phyloP scores from a whole-genome alignment of 106 monocot species.

The Dioscorea alata region DNA sequence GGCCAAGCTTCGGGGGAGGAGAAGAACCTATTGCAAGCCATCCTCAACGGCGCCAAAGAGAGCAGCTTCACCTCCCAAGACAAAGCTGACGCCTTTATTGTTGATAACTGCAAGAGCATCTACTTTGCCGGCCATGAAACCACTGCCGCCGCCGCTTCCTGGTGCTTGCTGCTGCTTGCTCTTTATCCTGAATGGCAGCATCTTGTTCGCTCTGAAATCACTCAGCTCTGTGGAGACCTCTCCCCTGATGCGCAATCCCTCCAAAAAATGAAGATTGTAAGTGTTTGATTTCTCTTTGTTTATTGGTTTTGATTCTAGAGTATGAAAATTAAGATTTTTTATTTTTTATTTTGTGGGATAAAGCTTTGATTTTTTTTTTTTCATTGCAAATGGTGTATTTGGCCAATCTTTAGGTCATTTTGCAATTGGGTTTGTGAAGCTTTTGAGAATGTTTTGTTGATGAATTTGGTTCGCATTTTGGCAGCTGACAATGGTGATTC shows the following conservation, averaged over 20 bases:
- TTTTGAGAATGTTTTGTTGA: too few relatives aligned
- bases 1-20: not conserved
- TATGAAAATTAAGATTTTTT: too few relatives aligned
- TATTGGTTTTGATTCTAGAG: too few relatives aligned
- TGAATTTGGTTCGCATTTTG: not conserved
- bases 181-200: slow-evolving; percentile 56
- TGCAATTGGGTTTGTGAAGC: too few relatives aligned
- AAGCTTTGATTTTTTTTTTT: too few relatives aligned
- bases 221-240: slow-evolving; percentile 18
- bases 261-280: slow-evolving; percentile 57
- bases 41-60: slow-evolving; percentile 25
- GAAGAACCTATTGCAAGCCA: slow-evolving; percentile 35
- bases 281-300: not conserved
- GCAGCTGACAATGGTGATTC: not conserved
- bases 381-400: not conserved
- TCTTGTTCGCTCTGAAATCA: slow-evolving; percentile 40
- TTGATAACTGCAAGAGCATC: slow-evolving; percentile 84
- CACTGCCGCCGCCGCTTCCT: slow-evolving; percentile 28
- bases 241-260: slow-evolving; percentile 27
- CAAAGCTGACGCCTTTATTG: slow-evolving; percentile 39
- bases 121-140: slow-evolving; percentile 78
- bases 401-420: too few relatives aligned
- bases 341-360: too few relatives aligned
- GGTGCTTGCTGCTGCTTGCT: slow-evolving; percentile 61
- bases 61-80: not conserved